Conservation (phyloP, 78 protist species). For the Polysphondylium violaceum region DNA sequence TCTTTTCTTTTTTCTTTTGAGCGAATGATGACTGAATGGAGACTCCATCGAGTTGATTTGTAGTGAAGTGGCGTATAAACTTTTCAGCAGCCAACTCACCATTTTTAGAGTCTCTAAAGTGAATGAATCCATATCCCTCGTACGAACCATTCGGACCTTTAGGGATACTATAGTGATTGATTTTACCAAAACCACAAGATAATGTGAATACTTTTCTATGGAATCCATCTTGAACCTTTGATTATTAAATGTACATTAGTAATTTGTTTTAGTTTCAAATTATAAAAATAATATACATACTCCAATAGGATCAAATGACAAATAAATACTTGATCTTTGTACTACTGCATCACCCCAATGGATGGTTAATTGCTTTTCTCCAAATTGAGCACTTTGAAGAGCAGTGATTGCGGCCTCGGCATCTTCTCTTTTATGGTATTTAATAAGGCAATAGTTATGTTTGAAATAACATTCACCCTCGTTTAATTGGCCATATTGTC, state of each 20-base stretch:
- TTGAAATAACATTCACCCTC: slow-evolving; percentile 22
- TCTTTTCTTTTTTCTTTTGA: slow-evolving; percentile 24
- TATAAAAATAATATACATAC: no score
- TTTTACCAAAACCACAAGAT: slow-evolving; percentile 27
- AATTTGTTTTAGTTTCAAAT: no score
- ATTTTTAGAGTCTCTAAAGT: slow-evolving; percentile 35
- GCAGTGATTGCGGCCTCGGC: slow-evolving; percentile 13
- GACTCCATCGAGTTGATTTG: slow-evolving; percentile 4
- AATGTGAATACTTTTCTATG: slow-evolving; percentile 5
- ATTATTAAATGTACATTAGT: no score
- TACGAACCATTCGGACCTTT: neutral
- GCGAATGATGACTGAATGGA: slow-evolving; percentile 24
- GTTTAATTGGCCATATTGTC: slow-evolving; percentile 14
- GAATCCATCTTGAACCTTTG: neutral
- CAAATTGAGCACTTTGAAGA: slow-evolving; percentile 3
- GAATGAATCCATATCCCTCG: slow-evolving; percentile 53
- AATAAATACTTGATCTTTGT: slow-evolving; percentile 40
- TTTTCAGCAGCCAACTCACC: slow-evolving; percentile 18
- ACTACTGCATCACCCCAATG: slow-evolving; percentile 41
- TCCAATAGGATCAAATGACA: neutral
- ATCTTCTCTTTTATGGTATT: slow-evolving; percentile 5
- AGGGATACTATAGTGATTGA: slow-evolving; percentile 43
- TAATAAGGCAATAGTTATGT: slow-evolving; percentile 22
- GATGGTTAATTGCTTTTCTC: neutral
- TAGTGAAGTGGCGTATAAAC: neutral